Evolutionary conservation across 768 basidiomycete genomes (phyloP), one percentile per base, ranked within the genome.

Genomic region (Hysterangium stoloniferum): DNA sequence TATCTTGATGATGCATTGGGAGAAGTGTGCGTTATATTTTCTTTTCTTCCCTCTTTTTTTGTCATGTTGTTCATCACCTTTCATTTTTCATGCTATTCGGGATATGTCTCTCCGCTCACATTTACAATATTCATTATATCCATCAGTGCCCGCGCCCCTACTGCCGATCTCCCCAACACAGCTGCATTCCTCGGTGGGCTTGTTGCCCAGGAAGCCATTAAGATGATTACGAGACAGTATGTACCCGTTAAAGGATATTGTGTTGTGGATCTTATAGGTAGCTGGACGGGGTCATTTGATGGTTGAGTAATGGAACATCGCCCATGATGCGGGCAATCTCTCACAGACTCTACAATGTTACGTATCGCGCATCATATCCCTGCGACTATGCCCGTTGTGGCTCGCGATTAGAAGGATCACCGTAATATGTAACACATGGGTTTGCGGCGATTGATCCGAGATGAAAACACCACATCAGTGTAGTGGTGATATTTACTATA

Each of bases 171-270:
- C 3, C 95, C 95, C 5, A 98, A 93, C 57, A 93, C 84, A 1
- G 90, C 95, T 0, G 94, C 94, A 1, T 80, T 98, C 60, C 71
- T 97, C 0, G 96, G 96, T 1, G 96, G 96, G 2, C 66, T 98
- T 31, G 84, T 97, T 17, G 92, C 94, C 22, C 96, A 99, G 59
- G 96, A 99, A 63, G 82, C 83, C 5, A 98, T 98, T 74, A 98
- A 99, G 75, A 75, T 98, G 68, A 84, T 95, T 59, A 99, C 95
- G 52, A 82, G 80, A 59, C 96, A 99, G 66, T 99, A 99, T 62
- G 76, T 94, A 12, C 94, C 96, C 6, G 76, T 95, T 43, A 79
- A 84, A 54, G 88, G 90, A 12, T 84, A 84, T 56, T 88, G 86
- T 58, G 74, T 90, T 20, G 71, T 95, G 42, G 93, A 98, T 67